phyloP scores from a whole-genome alignment of 2,329 filamentous ascomycete genomes.

The Nemania serpens region DNA sequence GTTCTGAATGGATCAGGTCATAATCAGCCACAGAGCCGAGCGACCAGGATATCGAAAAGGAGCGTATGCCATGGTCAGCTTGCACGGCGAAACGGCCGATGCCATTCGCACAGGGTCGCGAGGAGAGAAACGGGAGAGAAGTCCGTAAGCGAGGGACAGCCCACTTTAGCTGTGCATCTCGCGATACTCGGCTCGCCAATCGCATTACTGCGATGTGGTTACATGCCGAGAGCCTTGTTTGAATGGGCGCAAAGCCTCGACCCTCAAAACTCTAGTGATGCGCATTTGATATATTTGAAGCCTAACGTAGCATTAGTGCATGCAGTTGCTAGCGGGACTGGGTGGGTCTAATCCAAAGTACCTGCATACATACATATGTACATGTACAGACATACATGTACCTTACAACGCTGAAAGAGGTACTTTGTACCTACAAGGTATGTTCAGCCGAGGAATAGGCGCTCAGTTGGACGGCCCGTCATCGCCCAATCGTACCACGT shows the following conservation, averaged over 20 bases:
- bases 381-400: too few relatives aligned
- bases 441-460: conserved; percentile 34
- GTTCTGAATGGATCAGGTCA: conserved; percentile 25
- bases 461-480: conserved; percentile 27
- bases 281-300: too few relatives aligned
- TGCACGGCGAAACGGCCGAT: not conserved
- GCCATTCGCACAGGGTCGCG: conserved; percentile 11
- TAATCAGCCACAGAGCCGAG: conserved; percentile 21
- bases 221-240: conserved; percentile 32
- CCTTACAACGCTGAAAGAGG: too few relatives aligned
- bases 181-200: conserved; percentile 37
- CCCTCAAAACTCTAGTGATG: not conserved
- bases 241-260: not conserved
- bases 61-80: conserved; percentile 14
- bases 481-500: conserved; percentile 29
- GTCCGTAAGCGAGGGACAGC: conserved; percentile 28
- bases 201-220: conserved; percentile 41
- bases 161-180: conserved; percentile 41
- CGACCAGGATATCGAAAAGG: conserved; percentile 25
- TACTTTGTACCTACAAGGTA: too few relatives aligned
- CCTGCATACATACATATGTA: too few relatives aligned
- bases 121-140: conserved; percentile 17
- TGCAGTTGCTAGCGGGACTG: too few relatives aligned
- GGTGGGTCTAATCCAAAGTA: too few relatives aligned
- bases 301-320: too few relatives aligned